Evolutionary conservation across 345 rosid species (phyloP).

Genomic region (Kernera saxatilis): DNA sequence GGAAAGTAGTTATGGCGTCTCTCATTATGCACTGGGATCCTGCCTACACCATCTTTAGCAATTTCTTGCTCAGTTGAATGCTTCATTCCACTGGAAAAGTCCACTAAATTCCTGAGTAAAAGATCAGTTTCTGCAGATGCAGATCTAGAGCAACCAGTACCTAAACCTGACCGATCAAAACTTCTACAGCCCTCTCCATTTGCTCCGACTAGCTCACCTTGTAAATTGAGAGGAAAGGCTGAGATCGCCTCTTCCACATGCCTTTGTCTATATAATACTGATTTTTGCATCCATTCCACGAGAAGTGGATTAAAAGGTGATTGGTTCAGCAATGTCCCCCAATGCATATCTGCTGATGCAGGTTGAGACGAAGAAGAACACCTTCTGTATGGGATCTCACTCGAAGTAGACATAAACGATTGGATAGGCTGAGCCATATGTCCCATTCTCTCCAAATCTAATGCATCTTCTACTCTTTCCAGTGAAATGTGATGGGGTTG

Average conservation of each 20-base stretch:
- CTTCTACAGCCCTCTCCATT: conserved; percentile 28
- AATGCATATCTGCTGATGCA: conserved; percentile 20
- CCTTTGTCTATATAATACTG: conserved; percentile 29
- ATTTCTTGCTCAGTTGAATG: conserved; percentile 17
- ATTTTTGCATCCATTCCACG: conserved; percentile 28
- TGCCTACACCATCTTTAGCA: conserved; percentile 28
- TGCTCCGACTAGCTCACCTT: conserved; percentile 47
- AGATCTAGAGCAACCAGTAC: conserved; percentile 27
- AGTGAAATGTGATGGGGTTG: conserved; percentile 20
- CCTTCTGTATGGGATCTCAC: conserved; percentile 22
- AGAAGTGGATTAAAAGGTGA: conserved; percentile 28
- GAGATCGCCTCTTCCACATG: conserved; percentile 26
- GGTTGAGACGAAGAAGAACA: conserved; percentile 20
- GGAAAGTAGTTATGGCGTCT: conserved; percentile 22
- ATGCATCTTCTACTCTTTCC: conserved; percentile 22
- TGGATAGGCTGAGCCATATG: conserved; percentile 22
- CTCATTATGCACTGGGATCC: conserved; percentile 31
- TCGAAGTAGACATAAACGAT: conserved; percentile 26
- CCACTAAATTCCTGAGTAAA: conserved; percentile 15
- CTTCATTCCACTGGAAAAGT: conserved; percentile 25
- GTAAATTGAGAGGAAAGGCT: conserved; percentile 57
- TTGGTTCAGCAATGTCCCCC: conserved; percentile 20
- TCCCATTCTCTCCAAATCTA: conserved; percentile 29
- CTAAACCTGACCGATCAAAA: conserved; percentile 23
- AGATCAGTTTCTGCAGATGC: conserved; percentile 1